These are phyloP conservation scores for Coniella vitis DNA, from an alignment of 2,329 filamentous ascomycete genomes.

Conservation along the genomic window DNA sequence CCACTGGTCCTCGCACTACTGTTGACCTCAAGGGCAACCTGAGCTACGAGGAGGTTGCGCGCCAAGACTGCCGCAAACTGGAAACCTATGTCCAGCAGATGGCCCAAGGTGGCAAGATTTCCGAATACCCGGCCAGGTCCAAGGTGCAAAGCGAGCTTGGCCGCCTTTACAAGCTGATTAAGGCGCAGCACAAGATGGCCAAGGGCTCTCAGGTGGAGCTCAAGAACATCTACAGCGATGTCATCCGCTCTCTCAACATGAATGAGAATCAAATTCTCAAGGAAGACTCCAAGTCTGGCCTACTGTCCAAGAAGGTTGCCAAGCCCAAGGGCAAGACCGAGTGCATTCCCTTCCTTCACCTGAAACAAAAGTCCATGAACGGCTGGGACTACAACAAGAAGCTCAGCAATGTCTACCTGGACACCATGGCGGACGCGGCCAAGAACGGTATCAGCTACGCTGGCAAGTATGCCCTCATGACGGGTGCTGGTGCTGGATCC, in stretches of 20 bases:
- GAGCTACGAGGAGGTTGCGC: slow-evolving; percentile 80
- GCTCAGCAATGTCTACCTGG: slow-evolving; percentile 85
- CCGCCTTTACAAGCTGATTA: slow-evolving; percentile 96
- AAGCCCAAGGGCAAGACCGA: slow-evolving; percentile 83
- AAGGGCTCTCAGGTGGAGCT: slow-evolving; percentile 96
- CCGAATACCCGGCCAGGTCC: slow-evolving; percentile 94
- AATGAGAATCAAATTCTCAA: slow-evolving; percentile 95
- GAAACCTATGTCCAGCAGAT: slow-evolving; percentile 98
- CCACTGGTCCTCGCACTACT: slow-evolving; percentile 87
- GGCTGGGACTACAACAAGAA: slow-evolving; percentile 99
- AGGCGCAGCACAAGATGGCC: slow-evolving; percentile 95
- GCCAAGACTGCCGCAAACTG: slow-evolving; percentile 86
- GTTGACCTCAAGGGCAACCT: slow-evolving; percentile 89
- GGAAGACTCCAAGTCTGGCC: slow-evolving; percentile 62
- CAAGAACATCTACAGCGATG: slow-evolving; percentile 88
- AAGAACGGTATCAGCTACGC: slow-evolving; percentile 83
- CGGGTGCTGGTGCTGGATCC: slow-evolving; percentile 92
- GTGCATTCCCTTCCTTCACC: slow-evolving; percentile 93
- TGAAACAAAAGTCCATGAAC: slow-evolving; percentile 88
- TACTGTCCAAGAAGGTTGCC: slow-evolving; percentile 47
- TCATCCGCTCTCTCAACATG: slow-evolving; percentile 91
- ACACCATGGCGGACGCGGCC: slow-evolving; percentile 84
- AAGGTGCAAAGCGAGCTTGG: slow-evolving; percentile 96
- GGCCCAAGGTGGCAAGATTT: slow-evolving; percentile 97
- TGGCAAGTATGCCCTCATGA: slow-evolving; percentile 96